Base-by-base conservation (phyloP, 345 rosid species). In the Triadica sebifera region DNA sequence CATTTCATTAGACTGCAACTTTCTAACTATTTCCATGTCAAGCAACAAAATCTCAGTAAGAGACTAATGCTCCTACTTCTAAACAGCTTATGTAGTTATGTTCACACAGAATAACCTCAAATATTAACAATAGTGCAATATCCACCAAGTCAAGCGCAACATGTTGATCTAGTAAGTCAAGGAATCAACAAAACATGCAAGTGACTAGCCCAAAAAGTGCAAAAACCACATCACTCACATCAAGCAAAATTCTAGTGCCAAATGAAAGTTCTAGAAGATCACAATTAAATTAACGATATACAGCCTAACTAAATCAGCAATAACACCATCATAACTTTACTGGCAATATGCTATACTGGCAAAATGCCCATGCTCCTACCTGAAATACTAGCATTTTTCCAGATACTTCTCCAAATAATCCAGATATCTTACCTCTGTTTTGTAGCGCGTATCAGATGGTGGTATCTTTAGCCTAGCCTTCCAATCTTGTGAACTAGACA, bases 401-500 rank as follows among this genome's bases (percentile, higher is more conserved):
- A 37, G 5, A 58, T 58, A 2, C 10, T 58, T 58, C 37, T 22
- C 62, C 11, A 58, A 58, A 24, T 37, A 58, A 20, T 29, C 62
- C 34, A 57, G 4, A 57, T 29, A 29, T 16, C 74, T 34, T 90
- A 94, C 98, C 98, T 92, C 98, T 25, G 98, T 92, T 78, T 16
- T 86, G 84, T 87, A 89, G 53, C 98, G 93, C 0, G 89, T 82
- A 82, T 94, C 98, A 8, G 93, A 69, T 3, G 97, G 85, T 34
- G 98, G 97, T 20, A 89, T 64, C 75, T 86, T 91, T 46, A 94
- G 78, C 61, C 84, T 84, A 43, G 97, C 92, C 77, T 94, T 94
- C 98, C 98, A 92, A 78, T 94, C 98, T 78, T 92, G 90, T 20
- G 87, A 85, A 72, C 98, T 94, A 72, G 61, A 20, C 25, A 55